Conservation (phyloP, 345 rosid species). For the Leavenworthia alabamica region DNA sequence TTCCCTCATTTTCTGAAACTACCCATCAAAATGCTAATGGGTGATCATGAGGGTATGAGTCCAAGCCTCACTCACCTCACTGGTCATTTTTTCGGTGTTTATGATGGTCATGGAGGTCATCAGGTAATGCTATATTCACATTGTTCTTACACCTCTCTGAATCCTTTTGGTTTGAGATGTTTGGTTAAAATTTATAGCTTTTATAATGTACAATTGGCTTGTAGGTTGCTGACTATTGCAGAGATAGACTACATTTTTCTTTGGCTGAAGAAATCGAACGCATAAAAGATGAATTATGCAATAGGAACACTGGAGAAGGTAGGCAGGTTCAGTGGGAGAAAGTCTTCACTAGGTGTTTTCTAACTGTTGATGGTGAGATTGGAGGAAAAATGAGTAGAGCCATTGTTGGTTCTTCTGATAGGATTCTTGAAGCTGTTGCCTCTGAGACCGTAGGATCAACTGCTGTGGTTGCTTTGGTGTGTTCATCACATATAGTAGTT, state of each 20-base stretch:
- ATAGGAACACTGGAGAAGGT: constrained; percentile 42
- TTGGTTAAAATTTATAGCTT: not conserved
- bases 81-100: constrained; percentile 85
- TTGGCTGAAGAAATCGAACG: constrained; percentile 63
- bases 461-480: constrained; percentile 76
- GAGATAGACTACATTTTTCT: constrained; percentile 59
- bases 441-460: constrained; percentile 99
- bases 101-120: constrained; percentile 97
- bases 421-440: constrained; percentile 49
- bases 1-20: constrained; percentile 57
- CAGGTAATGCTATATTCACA: constrained; percentile 45
- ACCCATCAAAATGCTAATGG: constrained; percentile 75
- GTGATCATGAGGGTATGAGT: constrained; percentile 53
- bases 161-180: constrained; percentile 6
- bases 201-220: not conserved
- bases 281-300: constrained; percentile 35
- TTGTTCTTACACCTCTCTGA: not conserved
- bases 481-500: constrained; percentile 79
- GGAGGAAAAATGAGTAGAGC: constrained; percentile 41
- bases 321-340: constrained; percentile 82
- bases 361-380: constrained; percentile 69
- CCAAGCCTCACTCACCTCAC: constrained; percentile 49
- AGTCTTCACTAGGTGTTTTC: constrained; percentile 66
- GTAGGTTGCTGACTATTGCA: constrained; percentile 88
- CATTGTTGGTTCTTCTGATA: constrained; percentile 13